Percentiles rank a stretch among this genome's conserved stretches.
phyloP scores from a whole-genome alignment of 768 basidiomycete genomes.

The Lactarius vividus region DNA sequence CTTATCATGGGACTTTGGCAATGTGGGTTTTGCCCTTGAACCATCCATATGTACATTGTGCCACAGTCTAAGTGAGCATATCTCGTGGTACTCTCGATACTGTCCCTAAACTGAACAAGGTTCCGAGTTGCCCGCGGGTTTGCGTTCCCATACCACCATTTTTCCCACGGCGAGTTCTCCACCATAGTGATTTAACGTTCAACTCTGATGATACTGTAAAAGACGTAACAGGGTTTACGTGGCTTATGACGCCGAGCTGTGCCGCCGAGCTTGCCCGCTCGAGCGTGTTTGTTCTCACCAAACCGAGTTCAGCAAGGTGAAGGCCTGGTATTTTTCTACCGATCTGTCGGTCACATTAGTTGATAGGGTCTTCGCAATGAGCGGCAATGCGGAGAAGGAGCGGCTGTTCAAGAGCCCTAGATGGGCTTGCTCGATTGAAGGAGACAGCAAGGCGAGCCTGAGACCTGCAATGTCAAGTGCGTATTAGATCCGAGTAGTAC shows the following conservation, averaged over 20 bases:
- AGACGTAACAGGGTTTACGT: not conserved
- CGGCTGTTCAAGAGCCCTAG: not conserved
- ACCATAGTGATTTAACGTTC: not conserved
- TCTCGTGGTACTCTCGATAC: conserved; percentile 7
- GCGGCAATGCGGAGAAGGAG: conserved; percentile 20
- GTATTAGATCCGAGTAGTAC: conserved; percentile 5
- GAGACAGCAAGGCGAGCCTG: not conserved
- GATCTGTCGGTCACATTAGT: conserved; percentile 23
- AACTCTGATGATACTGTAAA: not conserved
- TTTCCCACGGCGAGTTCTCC: not conserved
- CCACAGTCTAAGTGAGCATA: conserved; percentile 4
- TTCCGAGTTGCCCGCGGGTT: not conserved
- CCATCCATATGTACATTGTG: not conserved
- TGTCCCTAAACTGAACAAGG: not conserved
- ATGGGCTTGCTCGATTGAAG: not conserved
- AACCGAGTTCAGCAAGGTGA: conserved; percentile 17
- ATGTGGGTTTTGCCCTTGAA: not conserved
- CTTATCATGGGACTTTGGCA: conserved; percentile 16
- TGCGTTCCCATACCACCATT: not conserved
- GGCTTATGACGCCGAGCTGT: not conserved
- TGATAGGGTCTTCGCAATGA: conserved; percentile 1
- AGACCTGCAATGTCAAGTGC: conserved; percentile 1
- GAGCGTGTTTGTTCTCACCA: conserved; percentile 19
- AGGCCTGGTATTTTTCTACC: conserved; percentile 15
- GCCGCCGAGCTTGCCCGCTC: conserved; percentile 4